phyloP scores from a whole-genome alignment of 1,284 basidiomycete species.

The Boletellus deceptivus region DNA sequence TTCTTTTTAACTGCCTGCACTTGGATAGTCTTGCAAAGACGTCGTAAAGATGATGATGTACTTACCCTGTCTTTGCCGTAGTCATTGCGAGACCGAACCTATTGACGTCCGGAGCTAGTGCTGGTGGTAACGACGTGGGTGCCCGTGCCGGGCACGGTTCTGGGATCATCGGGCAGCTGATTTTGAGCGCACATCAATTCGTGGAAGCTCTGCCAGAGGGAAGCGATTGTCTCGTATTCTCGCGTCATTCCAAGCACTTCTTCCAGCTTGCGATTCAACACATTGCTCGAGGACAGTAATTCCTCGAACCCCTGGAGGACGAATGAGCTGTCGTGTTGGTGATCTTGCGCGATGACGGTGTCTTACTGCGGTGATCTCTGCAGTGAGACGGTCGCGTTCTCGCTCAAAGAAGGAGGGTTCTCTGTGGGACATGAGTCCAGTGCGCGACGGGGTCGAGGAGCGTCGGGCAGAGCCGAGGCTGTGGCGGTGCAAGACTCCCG shows the following conservation, averaged over 20 bases:
- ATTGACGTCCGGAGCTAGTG: slow-evolving; percentile 25
- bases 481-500: too few species aligned
- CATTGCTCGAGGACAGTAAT: slow-evolving; percentile 81
- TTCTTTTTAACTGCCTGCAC: slow-evolving; percentile 41
- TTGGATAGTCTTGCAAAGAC: slow-evolving; percentile 47
- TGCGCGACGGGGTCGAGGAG: too few species aligned
- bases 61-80: slow-evolving; percentile 21
- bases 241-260: slow-evolving; percentile 89
- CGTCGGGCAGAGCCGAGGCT: too few species aligned
- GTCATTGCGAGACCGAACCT: slow-evolving; percentile 11
- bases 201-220: slow-evolving; percentile 83
- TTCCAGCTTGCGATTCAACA: slow-evolving; percentile 89
- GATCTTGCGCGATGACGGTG: not conserved
- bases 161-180: slow-evolving; percentile 35
- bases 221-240: slow-evolving; percentile 89
- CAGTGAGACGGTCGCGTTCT: slow-evolving; percentile 70
- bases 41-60: slow-evolving; percentile 29
- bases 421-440: slow-evolving; percentile 37
- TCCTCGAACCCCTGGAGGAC: slow-evolving; percentile 81
- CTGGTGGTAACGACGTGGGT: slow-evolving; percentile 60
- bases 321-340: not conserved
- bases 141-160: slow-evolving; percentile 59
- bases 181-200: slow-evolving; percentile 65
- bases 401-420: slow-evolving; percentile 70
- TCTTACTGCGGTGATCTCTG: slow-evolving; percentile 70